Evolutionary conservation across 116 monocot species (phyloP), one percentile per base, ranked within the genome.

Genomic region (Cymodocea nodosa): DNA sequence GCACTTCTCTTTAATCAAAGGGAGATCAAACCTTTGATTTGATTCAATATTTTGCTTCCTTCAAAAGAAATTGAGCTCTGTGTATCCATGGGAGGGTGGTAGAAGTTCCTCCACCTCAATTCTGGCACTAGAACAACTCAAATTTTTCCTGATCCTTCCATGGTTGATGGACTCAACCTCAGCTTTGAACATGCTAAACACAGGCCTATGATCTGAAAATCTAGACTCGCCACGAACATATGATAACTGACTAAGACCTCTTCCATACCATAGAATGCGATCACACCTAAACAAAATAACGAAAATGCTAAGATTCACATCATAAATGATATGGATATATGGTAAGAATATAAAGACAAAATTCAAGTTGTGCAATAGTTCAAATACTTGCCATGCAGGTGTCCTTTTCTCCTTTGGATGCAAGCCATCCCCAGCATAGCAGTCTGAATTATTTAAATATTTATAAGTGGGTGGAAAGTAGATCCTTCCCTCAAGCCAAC

Each of bases 381-480:
- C 17, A 18, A 49, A 20, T 14, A 50, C 23, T 23, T 78, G 89
- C 94, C 94, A 94, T 56, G 94, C 94, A 0, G 94, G 94, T 4
- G 89, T 82, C 0, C 94, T 79, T 16, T 94, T 94, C 55, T 86
- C 82, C 20, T 81, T 82, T 30, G 63, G 64, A 51, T 63, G 58
- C 57, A 52, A 64, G 35, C 70, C 76, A 65, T 81, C 79, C 39
- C 74, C 87, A 25, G 81, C 84, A 63, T 89, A 94, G 7, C 78
- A 50, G 64, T 94, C 94, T 0, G 94, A 89, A 51, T 94, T 94
- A 39, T 78, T 82, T 4, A 81, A 81, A 71, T 94, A 89, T 49
- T 94, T 94, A 62, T 94, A 94, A 1, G 94, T 94, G 19, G 94
- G 94, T 18, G 86, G 77, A 60, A 94, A 94, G 40, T 75, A 86